A percentile compares a stretch with the other conserved stretches of the same genome.
These are phyloP conservation scores for Leptographium galeiforme DNA, from an alignment of 2,329 filamentous ascomycete genomes.

Conservation along the genomic window DNA sequence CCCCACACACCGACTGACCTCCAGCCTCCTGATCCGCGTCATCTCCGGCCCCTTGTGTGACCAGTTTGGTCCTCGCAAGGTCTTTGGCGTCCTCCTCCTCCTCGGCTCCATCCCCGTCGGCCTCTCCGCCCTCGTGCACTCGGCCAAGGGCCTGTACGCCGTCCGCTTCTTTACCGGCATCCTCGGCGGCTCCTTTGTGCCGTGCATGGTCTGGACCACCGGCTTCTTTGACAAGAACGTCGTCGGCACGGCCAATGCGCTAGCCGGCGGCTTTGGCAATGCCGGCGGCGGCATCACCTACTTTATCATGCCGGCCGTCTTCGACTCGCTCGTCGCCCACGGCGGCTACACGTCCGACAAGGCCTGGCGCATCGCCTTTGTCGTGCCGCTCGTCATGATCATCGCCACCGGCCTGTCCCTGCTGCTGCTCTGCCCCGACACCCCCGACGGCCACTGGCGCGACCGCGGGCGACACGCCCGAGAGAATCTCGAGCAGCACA, in stretches of 20 bases:
- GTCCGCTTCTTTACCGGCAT: conserved; percentile 73
- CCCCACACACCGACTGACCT: not conserved
- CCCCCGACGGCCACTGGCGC: conserved; percentile 69
- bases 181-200: conserved; percentile 65
- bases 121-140: conserved; percentile 63
- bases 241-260: conserved; percentile 74
- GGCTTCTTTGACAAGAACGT: conserved; percentile 90
- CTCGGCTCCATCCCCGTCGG: conserved; percentile 69
- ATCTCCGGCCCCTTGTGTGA: conserved; percentile 78
- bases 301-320: conserved; percentile 86
- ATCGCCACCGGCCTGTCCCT: conserved; percentile 52
- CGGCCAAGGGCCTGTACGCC: conserved; percentile 52
- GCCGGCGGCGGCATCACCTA: conserved; percentile 84
- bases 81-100: conserved; percentile 68
- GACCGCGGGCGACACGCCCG: conserved; percentile 50
- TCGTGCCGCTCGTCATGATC: conserved; percentile 72
- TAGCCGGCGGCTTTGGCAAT: conserved; percentile 78
- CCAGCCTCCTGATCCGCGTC: conserved; percentile 58
- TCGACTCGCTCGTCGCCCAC: conserved; percentile 54
- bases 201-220: conserved; percentile 85
- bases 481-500: conserved; percentile 35
- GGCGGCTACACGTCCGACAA: conserved; percentile 49
- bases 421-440: conserved; percentile 64
- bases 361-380: conserved; percentile 74
- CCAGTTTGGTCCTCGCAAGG: conserved; percentile 63